Conservation (phyloP, 2,329 filamentous ascomycete genomes). For the Cercospora sojina region DNA sequence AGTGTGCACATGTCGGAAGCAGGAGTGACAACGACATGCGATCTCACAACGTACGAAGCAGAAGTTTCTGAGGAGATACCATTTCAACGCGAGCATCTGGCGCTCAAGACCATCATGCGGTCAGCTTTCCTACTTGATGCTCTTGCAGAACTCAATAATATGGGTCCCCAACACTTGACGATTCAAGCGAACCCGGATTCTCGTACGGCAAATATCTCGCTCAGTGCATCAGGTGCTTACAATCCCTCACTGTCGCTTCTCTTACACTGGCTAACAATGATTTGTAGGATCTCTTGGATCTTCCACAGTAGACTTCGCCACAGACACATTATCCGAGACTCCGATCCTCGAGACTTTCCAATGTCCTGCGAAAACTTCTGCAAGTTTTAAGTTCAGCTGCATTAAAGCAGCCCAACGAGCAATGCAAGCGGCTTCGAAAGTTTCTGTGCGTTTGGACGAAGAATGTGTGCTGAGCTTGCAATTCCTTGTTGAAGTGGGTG, state of each 20-base stretch:
- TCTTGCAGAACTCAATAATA: constrained; percentile 64
- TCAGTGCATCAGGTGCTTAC: constrained; percentile 59
- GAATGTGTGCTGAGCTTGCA: constrained; percentile 92
- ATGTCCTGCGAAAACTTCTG: constrained; percentile 57
- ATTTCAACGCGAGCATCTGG: constrained; percentile 74
- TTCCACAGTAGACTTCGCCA: constrained; percentile 59
- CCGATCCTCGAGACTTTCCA: constrained; percentile 71
- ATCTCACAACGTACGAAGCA: constrained; percentile 74
- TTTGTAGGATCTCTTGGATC: constrained; percentile 54
- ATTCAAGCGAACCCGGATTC: constrained; percentile 48
- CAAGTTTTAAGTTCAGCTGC: constrained; percentile 83
- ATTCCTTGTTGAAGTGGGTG: constrained; percentile 88
- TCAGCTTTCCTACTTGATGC: constrained; percentile 70
- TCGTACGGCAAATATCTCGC: constrained; percentile 58
- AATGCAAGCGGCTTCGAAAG: constrained; percentile 91
- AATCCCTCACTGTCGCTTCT: neutral
- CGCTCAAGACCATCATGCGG: constrained; percentile 94
- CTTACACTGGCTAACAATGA: neutral
- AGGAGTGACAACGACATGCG: constrained; percentile 83
- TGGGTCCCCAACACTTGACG: constrained; percentile 59
- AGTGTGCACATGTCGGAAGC: constrained; percentile 83
- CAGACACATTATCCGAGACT: constrained; percentile 31
- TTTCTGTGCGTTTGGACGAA: constrained; percentile 81
- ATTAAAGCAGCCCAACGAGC: constrained; percentile 82
- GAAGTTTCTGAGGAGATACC: constrained; percentile 70